Conservation (phyloP, 805 yeast genomes). For the Torulaspora gathmanii region DNA sequence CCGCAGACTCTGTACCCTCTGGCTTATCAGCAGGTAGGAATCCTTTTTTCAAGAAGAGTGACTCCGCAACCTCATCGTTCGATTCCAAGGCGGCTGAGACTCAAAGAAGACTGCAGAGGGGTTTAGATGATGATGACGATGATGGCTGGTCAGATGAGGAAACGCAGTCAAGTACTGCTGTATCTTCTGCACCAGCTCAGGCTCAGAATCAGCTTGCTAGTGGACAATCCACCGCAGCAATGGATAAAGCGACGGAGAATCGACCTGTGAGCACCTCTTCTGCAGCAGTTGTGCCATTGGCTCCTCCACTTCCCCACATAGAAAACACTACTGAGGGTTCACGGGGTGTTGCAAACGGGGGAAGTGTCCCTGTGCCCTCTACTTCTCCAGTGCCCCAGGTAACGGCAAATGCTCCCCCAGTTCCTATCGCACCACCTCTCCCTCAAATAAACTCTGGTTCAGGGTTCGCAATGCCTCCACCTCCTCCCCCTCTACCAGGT, state of each 20-base stretch:
- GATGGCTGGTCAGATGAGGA: constrained; percentile 39
- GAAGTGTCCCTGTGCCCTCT: constrained; percentile 26
- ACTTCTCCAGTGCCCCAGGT: constrained; percentile 31
- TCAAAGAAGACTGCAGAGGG: constrained; percentile 68
- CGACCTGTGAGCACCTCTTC: neutral
- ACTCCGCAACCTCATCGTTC: constrained; percentile 34
- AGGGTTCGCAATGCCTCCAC: constrained; percentile 12
- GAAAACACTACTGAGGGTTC: constrained; percentile 5
- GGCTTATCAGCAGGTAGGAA: constrained; percentile 32
- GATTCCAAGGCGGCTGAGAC: constrained; percentile 60
- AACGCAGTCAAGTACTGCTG: constrained; percentile 14
- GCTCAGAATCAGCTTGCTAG: constrained; percentile 22
- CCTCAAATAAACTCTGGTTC: constrained; percentile 25
- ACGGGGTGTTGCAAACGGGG: constrained; percentile 27
- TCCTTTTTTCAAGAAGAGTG: constrained; percentile 56
- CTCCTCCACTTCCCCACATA: constrained; percentile 9
- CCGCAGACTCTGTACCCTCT: constrained; percentile 8
- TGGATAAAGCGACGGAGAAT: neutral
- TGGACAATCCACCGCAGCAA: constrained; percentile 12
- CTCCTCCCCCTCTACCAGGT: constrained; percentile 14
- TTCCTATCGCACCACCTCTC: constrained; percentile 44
- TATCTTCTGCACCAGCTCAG: constrained; percentile 17
- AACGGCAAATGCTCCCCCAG: constrained; percentile 19
- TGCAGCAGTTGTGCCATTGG: constrained; percentile 14
- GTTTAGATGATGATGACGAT: constrained; percentile 35